A percentile compares a stretch with the other conserved stretches of the same genome.
These are phyloP conservation scores for Leccinum pachyderme DNA, from an alignment of 1,284 basidiomycete species.

Conservation along the genomic window DNA sequence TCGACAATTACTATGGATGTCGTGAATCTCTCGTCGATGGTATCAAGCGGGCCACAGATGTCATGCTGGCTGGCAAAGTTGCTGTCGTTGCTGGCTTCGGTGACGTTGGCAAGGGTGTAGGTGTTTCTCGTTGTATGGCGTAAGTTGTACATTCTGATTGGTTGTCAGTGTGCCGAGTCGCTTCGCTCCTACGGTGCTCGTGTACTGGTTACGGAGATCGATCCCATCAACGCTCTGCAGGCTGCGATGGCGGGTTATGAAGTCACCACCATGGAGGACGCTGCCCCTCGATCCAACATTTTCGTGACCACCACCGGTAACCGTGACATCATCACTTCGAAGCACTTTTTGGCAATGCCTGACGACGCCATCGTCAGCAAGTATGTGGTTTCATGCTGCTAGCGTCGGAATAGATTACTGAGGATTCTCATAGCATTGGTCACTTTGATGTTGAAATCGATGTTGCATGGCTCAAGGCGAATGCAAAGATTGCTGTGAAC, in stretches of 20 bases:
- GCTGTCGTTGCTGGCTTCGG: constrained; percentile 98
- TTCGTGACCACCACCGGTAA: constrained; percentile 99
- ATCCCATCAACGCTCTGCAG: constrained; percentile 99
- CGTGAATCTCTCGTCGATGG: constrained; percentile 99
- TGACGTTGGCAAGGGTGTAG: constrained; percentile 97
- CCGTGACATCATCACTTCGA: constrained; percentile 93
- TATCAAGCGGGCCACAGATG: constrained; percentile 99
- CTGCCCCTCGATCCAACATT: constrained; percentile 84
- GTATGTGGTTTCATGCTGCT: constrained; percentile 43
- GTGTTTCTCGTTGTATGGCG: neutral
- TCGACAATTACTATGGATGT: constrained; percentile 96
- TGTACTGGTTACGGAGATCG: constrained; percentile 96
- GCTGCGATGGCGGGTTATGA: constrained; percentile 99
- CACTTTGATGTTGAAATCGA: constrained; percentile 99
- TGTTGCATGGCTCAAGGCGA: constrained; percentile 97
- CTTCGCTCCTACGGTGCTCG: constrained; percentile 96
- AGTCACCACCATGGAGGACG: constrained; percentile 98
- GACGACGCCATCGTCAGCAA: constrained; percentile 99
- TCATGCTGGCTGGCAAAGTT: constrained; percentile 99
- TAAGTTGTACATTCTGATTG: constrained; percentile 7
- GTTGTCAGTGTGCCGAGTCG: constrained; percentile 90
- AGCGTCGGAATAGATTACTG: constrained; percentile 6
- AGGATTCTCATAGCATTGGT: constrained; percentile 80
- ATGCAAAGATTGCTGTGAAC: constrained; percentile 84
- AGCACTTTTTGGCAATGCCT: constrained; percentile 93